Evolutionary conservation across 208 protist species (phyloP).

Genomic region (Naegleria gruberi): DNA sequence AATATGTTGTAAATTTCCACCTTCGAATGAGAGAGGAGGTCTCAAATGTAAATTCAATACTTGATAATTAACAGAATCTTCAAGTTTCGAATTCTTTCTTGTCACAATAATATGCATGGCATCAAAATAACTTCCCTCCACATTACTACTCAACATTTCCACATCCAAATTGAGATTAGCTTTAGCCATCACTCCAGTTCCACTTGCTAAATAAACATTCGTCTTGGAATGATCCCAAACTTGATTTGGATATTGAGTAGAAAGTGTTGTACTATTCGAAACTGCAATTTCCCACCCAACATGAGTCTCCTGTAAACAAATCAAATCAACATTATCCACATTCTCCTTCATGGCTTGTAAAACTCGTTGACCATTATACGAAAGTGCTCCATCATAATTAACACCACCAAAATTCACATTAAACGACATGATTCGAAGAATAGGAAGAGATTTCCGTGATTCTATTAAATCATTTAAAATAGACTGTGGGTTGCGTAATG

Average conservation of each 20-base stretch:
- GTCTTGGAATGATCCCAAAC: neutral
- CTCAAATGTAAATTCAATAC: neutral
- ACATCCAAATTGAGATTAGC: neutral
- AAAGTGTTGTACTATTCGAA: neutral
- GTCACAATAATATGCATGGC: neutral
- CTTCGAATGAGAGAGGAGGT: neutral
- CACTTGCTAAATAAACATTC: neutral
- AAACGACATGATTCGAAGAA: neutral
- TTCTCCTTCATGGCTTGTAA: neutral
- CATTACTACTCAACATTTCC: neutral
- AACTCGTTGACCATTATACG: neutral
- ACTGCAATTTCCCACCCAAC: neutral
- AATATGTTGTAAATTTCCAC: neutral
- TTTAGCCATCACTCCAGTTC: neutral
- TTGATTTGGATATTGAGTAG: neutral
- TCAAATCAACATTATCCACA: neutral
- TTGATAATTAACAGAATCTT: neutral
- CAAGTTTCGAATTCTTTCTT: too few species aligned
- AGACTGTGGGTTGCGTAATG: too few species aligned
- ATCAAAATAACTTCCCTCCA: neutral
- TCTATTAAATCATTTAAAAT: too few species aligned
- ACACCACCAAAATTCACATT: neutral
- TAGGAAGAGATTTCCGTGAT: neutral
- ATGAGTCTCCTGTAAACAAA: neutral
- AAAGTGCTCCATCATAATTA: neutral